phyloP scores from a whole-genome alignment of 495 filamentous ascomycete species.

The Talaromyces liani region DNA sequence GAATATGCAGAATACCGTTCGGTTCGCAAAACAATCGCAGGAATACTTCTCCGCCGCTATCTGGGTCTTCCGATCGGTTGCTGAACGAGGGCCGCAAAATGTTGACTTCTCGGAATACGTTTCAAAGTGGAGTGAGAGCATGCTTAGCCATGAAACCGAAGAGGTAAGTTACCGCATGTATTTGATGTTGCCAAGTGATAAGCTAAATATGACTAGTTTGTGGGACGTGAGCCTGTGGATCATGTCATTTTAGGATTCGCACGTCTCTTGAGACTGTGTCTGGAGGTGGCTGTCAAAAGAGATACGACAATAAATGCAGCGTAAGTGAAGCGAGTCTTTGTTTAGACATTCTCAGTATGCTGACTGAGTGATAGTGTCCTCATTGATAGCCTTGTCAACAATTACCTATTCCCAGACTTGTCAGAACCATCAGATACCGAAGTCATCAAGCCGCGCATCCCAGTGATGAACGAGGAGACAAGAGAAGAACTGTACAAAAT shows the following conservation, averaged over 20 bases:
- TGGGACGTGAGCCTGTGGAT: constrained; percentile 44
- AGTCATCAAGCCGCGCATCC: constrained; percentile 25
- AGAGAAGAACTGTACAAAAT: constrained; percentile 59
- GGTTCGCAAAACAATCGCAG: constrained; percentile 37
- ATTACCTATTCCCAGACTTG: constrained; percentile 62
- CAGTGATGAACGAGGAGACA: constrained; percentile 47
- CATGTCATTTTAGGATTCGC: constrained; percentile 40
- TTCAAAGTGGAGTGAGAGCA: constrained; percentile 43
- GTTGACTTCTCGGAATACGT: constrained; percentile 47
- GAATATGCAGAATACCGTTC: constrained; percentile 37
- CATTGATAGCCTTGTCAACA: constrained; percentile 52
- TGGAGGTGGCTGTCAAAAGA: constrained; percentile 38
- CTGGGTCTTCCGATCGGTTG: constrained; percentile 47
- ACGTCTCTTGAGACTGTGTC: constrained; percentile 38
- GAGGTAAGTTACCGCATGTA: constrained; percentile 27
- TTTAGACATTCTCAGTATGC: background rate
- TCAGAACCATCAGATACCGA: constrained; percentile 20
- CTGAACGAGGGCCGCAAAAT: constrained; percentile 38
- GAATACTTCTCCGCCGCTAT: constrained; percentile 51
- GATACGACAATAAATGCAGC: constrained; percentile 38
- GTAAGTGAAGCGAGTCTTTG: constrained; percentile 15
- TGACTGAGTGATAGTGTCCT: constrained; percentile 33
- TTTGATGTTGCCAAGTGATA: background rate
- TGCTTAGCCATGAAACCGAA: constrained; percentile 45
- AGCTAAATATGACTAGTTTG: constrained; percentile 27